Evolutionary conservation across 2,329 filamentous ascomycete species (phyloP).

Genomic region (Fusarium tupiense): DNA sequence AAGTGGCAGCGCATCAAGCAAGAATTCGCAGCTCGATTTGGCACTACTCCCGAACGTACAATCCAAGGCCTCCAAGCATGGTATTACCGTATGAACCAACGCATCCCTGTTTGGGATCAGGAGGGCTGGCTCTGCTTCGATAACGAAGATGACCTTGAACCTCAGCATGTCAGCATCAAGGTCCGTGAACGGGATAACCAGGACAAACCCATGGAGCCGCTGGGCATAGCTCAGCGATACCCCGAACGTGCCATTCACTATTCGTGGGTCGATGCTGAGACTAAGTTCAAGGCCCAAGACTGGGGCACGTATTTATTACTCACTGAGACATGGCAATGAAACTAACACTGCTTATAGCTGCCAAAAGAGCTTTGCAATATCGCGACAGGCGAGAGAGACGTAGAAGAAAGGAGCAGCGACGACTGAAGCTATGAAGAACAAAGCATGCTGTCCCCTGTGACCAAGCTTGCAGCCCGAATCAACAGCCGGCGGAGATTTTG

Average conservation of each 20-base stretch:
- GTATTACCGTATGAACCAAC: slow-evolving; percentile 57
- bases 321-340: not conserved
- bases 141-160: slow-evolving; percentile 52
- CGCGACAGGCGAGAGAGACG: slow-evolving; percentile 50
- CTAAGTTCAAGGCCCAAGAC: slow-evolving; percentile 51
- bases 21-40: slow-evolving; percentile 52
- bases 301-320: slow-evolving; percentile 51
- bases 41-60: slow-evolving; percentile 50
- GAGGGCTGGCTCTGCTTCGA: slow-evolving; percentile 55
- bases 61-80: slow-evolving; percentile 55
- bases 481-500: not conserved
- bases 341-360: slow-evolving; percentile 43
- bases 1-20: slow-evolving; percentile 55
- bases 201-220: slow-evolving; percentile 49
- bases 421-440: slow-evolving; percentile 47
- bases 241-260: slow-evolving; percentile 59
- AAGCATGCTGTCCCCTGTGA: slow-evolving; percentile 7
- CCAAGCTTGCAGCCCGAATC: not conserved
- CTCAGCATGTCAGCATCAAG: slow-evolving; percentile 51
- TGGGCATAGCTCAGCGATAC: slow-evolving; percentile 55
- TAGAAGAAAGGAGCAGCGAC: slow-evolving; percentile 52
- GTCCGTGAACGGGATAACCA: slow-evolving; percentile 52
- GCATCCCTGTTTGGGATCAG: slow-evolving; percentile 53
- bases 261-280: slow-evolving; percentile 54
- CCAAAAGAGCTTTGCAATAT: slow-evolving; percentile 50